These are phyloP conservation scores for Xylaria curta DNA, from an alignment of 495 filamentous ascomycete species.

Conservation along the genomic window DNA sequence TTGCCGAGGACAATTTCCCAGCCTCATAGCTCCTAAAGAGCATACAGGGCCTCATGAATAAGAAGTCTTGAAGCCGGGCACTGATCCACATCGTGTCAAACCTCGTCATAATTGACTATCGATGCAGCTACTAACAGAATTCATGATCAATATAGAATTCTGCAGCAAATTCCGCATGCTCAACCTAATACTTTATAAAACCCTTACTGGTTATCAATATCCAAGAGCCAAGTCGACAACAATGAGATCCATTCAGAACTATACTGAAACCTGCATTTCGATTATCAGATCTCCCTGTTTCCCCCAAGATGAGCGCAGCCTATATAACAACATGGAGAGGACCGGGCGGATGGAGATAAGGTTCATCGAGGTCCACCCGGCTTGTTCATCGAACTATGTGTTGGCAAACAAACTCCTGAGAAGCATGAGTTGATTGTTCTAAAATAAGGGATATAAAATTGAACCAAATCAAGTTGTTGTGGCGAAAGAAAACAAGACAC, in stretches of 20 bases:
- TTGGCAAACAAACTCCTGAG: background rate
- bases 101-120: background rate
- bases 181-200: background rate
- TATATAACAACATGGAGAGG: background rate
- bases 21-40: slow-evolving; percentile 27
- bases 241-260: background rate
- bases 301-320: background rate
- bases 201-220: background rate
- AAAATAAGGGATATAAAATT: too few species aligned
- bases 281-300: background rate
- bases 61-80: slow-evolving; percentile 14
- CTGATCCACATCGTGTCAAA: background rate
- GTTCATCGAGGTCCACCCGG: too few species aligned
- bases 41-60: slow-evolving; percentile 21
- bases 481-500: too few species aligned
- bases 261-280: background rate
- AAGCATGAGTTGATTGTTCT: too few species aligned
- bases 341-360: background rate
- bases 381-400: background rate
- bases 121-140: background rate
- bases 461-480: too few species aligned
- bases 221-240: too few species aligned
- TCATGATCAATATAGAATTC: background rate
- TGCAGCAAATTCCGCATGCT: background rate
- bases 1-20: slow-evolving; percentile 12